Conservation (phyloP, 345 rosid genomes). For the Acer negundo region DNA sequence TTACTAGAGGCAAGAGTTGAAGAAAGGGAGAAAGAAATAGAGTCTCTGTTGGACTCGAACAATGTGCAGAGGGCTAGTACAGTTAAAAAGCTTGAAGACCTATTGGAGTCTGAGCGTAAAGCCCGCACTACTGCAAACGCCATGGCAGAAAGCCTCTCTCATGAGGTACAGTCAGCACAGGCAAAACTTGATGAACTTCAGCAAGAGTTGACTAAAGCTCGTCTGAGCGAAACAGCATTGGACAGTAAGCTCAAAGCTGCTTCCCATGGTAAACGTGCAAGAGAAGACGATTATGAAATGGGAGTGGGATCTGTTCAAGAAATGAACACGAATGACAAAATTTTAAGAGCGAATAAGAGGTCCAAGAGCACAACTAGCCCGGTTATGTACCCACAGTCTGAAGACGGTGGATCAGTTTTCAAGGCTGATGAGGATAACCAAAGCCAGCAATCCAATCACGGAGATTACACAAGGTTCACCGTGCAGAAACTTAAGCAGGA, state of each 20-base stretch:
- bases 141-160: constrained; percentile 84
- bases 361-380: constrained; percentile 70
- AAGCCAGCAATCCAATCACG: constrained; percentile 58
- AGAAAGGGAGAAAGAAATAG: constrained; percentile 96
- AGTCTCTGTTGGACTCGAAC: constrained; percentile 63
- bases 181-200: constrained; percentile 81
- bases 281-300: constrained; percentile 63
- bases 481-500: constrained; percentile 85
- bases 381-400: constrained; percentile 39
- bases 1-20: constrained; percentile 83
- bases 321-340: constrained; percentile 45
- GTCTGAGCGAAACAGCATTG: constrained; percentile 82
- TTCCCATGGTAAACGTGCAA: constrained; percentile 66
- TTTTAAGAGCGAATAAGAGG: constrained; percentile 59
- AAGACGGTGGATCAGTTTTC: constrained; percentile 69
- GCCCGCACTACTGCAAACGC: constrained; percentile 71
- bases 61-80: constrained; percentile 80
- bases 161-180: constrained; percentile 79
- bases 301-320: constrained; percentile 70
- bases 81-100: constrained; percentile 78
- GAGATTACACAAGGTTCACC: constrained; percentile 75
- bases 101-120: constrained; percentile 80
- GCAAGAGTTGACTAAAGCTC: constrained; percentile 77
- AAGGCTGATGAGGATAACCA: constrained; percentile 61
- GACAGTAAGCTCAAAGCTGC: constrained; percentile 79